Conservation (phyloP, 208 protist genomes). For the Histomonas meleagridis region DNA sequence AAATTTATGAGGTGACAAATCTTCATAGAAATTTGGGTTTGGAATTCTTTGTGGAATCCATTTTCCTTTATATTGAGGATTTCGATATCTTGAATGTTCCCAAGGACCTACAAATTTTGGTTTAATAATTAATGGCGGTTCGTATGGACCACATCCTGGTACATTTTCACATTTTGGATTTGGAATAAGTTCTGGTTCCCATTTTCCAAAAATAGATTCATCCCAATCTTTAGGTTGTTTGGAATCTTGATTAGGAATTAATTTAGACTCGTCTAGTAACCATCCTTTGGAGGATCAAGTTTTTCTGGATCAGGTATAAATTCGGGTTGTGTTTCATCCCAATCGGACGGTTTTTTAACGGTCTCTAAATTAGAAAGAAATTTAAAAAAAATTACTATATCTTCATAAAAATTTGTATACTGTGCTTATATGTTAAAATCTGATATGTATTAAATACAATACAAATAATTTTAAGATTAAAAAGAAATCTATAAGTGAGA, state of each 20-base stretch:
- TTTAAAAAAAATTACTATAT: too few relatives aligned
- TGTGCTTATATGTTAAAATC: too few relatives aligned
- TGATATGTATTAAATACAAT: too few relatives aligned
- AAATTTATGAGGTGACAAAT: background rate
- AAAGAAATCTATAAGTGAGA: too few relatives aligned
- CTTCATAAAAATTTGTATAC: too few relatives aligned
- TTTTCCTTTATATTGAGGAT: constrained; percentile 51
- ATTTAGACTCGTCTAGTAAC: constrained; percentile 41
- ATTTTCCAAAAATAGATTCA: constrained; percentile 24
- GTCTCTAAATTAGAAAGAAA: too few relatives aligned
- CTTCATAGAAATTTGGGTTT: constrained; percentile 48
- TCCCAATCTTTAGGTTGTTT: constrained; percentile 45
- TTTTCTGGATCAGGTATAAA: background rate
- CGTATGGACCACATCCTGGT: background rate
- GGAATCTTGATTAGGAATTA: constrained; percentile 41
- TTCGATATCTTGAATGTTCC: constrained; percentile 41
- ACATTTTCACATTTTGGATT: background rate
- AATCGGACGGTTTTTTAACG: constrained; percentile 47
- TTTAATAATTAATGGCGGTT: constrained; percentile 44
- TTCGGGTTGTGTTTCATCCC: constrained; percentile 39
- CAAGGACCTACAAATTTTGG: constrained; percentile 50
- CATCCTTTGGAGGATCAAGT: constrained; percentile 42
- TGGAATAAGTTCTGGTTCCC: background rate
- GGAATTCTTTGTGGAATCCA: constrained; percentile 48
- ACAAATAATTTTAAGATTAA: too few relatives aligned